Conservation (phyloP, 352 stramenopile species). For the Globisporangium spinosum region DNA sequence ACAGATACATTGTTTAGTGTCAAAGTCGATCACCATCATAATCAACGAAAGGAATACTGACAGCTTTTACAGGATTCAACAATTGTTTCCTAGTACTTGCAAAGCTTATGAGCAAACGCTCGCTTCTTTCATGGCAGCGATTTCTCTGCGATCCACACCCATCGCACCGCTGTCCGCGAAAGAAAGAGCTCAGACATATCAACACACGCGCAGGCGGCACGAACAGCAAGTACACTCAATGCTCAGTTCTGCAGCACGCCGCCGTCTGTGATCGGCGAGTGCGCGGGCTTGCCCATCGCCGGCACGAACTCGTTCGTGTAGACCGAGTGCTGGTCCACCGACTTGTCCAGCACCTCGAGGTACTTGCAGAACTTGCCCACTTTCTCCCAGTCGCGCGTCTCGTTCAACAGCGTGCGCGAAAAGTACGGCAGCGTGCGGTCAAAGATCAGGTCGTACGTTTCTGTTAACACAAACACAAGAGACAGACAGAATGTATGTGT, state of each 20-base stretch:
- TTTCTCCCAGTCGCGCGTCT: conserved; percentile 50
- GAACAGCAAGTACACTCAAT: neutral
- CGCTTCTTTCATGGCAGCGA: too few relatives aligned
- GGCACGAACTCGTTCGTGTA: conserved; percentile 52
- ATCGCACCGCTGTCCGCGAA: too few relatives aligned
- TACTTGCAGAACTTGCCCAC: conserved; percentile 57
- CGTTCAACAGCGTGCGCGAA: conserved; percentile 45
- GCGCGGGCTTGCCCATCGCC: conserved; percentile 41
- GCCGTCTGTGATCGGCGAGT: conserved; percentile 36
- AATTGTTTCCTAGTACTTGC: too few relatives aligned
- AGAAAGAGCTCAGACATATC: too few relatives aligned
- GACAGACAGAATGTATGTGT: neutral
- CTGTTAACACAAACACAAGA: conserved; percentile 8
- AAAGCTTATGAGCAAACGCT: too few relatives aligned
- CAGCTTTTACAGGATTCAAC: too few relatives aligned
- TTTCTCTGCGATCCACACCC: too few relatives aligned
- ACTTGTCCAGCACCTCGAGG: conserved; percentile 39
- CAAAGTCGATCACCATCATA: too few relatives aligned
- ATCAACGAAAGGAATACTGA: too few relatives aligned
- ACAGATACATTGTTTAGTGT: too few relatives aligned
- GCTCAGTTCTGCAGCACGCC: conserved; percentile 34
- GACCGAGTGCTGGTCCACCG: conserved; percentile 48
- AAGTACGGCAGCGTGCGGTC: conserved; percentile 50
- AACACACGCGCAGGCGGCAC: neutral
- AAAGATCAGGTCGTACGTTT: conserved; percentile 50